Conservation (phyloP, 2,329 filamentous ascomycete genomes). For the Alternaria novae-zelandiae region DNA sequence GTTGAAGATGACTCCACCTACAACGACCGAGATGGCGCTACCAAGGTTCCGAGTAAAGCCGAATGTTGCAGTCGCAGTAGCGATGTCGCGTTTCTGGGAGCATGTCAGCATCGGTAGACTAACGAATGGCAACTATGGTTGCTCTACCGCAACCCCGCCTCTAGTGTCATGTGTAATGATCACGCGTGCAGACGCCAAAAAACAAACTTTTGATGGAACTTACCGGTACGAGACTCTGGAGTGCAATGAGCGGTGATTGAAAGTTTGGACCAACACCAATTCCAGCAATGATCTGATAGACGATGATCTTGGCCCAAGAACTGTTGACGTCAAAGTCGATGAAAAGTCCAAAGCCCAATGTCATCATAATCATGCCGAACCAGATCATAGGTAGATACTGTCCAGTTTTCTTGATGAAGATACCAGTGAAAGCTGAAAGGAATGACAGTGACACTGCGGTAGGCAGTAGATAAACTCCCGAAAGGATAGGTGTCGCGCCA, state of each 20-base stretch:
- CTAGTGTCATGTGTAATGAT: conserved; percentile 1
- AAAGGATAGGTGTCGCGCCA: conserved; percentile 70
- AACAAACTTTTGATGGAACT: conserved; percentile 11
- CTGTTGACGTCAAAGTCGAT: conserved; percentile 43
- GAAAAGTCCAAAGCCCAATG: conserved; percentile 48
- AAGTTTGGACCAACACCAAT: conserved; percentile 69
- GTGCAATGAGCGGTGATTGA: conserved; percentile 70
- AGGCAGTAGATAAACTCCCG: conserved; percentile 76
- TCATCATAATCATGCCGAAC: conserved; percentile 47
- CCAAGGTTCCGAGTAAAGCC: conserved; percentile 72
- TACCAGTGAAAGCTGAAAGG: conserved; percentile 63
- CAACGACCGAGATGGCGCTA: conserved; percentile 71
- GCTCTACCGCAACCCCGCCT: conserved; percentile 2
- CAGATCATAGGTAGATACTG: conserved; percentile 51
- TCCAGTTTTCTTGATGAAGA: conserved; percentile 57
- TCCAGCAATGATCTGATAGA: conserved; percentile 48
- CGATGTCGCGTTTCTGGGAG: conserved; percentile 63
- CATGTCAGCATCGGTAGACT: conserved; percentile 18
- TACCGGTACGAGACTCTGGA: conserved; percentile 67
- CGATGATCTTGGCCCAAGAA: conserved; percentile 49
- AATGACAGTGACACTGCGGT: conserved; percentile 72
- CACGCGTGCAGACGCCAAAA: not conserved
- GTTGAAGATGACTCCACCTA: conserved; percentile 81
- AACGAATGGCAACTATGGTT: not conserved
- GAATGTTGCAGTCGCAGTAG: conserved; percentile 71